Percentiles rank a stretch among this genome's conserved stretches.
These are phyloP conservation scores for Rutidosis leptorrhynchoides DNA, from an alignment of 129 eudicot genomes.

Conservation along the genomic window DNA sequence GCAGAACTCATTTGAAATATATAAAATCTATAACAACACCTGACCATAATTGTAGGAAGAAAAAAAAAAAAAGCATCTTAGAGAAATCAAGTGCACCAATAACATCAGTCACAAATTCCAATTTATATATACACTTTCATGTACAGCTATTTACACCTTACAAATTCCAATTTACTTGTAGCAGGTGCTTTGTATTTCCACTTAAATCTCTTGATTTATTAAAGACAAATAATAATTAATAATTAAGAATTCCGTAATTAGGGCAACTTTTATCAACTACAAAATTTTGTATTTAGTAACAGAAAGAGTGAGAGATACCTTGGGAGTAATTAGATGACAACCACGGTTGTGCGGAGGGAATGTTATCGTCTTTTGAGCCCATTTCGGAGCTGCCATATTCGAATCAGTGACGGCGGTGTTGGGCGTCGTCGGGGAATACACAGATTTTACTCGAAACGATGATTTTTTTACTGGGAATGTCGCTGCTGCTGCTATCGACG, in stretches of 20 bases:
- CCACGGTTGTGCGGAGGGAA: constrained; percentile 63
- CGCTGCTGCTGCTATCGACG: not conserved
- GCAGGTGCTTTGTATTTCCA: not conserved
- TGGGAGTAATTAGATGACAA: constrained; percentile 74
- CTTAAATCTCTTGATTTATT: not conserved
- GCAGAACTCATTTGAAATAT: too few species aligned
- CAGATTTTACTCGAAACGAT: constrained; percentile 25
- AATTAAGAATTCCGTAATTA: not conserved
- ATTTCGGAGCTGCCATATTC: constrained; percentile 41
- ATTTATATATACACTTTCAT: too few species aligned
- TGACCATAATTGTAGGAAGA: too few species aligned
- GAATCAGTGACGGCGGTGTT: constrained; percentile 9
- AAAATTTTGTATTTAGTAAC: too few species aligned
- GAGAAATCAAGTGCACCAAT: too few species aligned
- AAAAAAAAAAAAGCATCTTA: too few species aligned
- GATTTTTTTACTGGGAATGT: not conserved
- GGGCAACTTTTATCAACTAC: not conserved
- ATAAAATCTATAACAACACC: too few species aligned
- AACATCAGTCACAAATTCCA: too few species aligned
- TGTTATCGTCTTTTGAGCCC: constrained; percentile 72
- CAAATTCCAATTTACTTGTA: too few species aligned
- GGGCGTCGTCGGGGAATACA: constrained; percentile 16
- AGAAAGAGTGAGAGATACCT: constrained; percentile 32
- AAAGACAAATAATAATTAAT: not conserved
- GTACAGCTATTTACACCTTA: too few species aligned